These are phyloP conservation scores for Saposhnikovia divaricata DNA, from an alignment of 129 eudicot species.

Conservation along the genomic window DNA sequence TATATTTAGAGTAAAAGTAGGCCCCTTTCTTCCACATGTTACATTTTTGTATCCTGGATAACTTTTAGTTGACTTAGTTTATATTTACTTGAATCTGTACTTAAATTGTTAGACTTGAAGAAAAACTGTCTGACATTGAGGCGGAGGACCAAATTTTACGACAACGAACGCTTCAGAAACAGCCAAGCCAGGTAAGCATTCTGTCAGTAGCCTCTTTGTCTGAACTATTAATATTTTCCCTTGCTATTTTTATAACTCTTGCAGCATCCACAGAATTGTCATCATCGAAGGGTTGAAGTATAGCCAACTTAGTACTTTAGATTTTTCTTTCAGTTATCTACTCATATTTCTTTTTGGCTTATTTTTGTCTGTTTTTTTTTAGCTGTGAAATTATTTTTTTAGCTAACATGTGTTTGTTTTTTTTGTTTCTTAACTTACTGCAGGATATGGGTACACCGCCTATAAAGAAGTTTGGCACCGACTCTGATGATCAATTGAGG, in stretches of 20 bases:
- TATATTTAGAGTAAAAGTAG: not conserved
- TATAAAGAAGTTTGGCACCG: constrained; percentile 40
- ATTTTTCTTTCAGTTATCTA: not conserved
- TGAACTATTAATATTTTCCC: not conserved
- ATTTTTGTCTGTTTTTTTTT: not conserved
- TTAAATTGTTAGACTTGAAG: constrained; percentile 53
- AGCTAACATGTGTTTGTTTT: not conserved
- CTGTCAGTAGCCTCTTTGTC: not conserved
- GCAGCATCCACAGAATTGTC: constrained; percentile 34
- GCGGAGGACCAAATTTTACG: constrained; percentile 50
- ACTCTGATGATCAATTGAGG: constrained; percentile 42
- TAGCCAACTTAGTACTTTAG: not conserved
- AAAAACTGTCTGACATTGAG: constrained; percentile 63
- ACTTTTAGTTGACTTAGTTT: not conserved
- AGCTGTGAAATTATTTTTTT: not conserved
- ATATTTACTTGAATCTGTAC: not conserved
- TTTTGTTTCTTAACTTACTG: not conserved
- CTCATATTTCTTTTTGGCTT: not conserved
- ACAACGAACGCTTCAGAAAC: constrained; percentile 33
- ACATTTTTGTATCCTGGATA: constrained; percentile 10
- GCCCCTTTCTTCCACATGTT: constrained; percentile 6
- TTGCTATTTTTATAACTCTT: constrained; percentile 5
- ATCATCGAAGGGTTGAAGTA: constrained; percentile 16
- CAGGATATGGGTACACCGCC: constrained; percentile 53
- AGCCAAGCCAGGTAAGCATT: constrained; percentile 20